Conservation (phyloP, 805 yeast species). For the Yarrowia divulgata region DNA sequence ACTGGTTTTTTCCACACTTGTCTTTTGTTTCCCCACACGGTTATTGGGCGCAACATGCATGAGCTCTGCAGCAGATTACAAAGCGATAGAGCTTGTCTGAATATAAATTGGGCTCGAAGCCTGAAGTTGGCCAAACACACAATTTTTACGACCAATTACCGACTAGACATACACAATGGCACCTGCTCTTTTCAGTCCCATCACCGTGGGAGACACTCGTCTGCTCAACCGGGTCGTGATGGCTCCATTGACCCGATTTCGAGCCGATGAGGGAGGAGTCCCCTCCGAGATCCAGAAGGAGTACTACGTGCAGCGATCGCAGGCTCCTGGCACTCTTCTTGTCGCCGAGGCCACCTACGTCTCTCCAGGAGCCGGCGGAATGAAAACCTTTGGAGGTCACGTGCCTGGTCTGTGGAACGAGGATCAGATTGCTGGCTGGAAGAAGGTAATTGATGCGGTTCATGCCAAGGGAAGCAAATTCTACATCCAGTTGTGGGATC, state of each 20-base stretch:
- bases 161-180: slow-evolving; percentile 13
- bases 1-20: neutral
- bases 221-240: slow-evolving; percentile 55
- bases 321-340: slow-evolving; percentile 59
- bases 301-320: slow-evolving; percentile 65
- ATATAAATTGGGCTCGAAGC: slow-evolving; percentile 7
- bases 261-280: slow-evolving; percentile 51
- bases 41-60: slow-evolving; percentile 29
- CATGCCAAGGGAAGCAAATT: slow-evolving; percentile 54
- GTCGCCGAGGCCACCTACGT: slow-evolving; percentile 67
- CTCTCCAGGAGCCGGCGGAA: slow-evolving; percentile 51
- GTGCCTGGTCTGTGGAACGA: slow-evolving; percentile 65
- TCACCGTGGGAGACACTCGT: slow-evolving; percentile 45
- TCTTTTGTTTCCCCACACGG: slow-evolving; percentile 21
- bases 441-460: slow-evolving; percentile 54
- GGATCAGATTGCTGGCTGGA: slow-evolving; percentile 88
- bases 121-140: neutral
- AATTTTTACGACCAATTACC: neutral
- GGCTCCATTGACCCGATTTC: slow-evolving; percentile 61
- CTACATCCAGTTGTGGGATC: slow-evolving; percentile 55
- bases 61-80: neutral
- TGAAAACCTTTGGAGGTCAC: slow-evolving; percentile 46
- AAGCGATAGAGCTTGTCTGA: neutral
- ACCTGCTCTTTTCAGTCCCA: slow-evolving; percentile 44
- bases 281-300: slow-evolving; percentile 58